These are phyloP conservation scores for Pachysandra terminalis DNA, from an alignment of 164 flowering plant genomes.

Conservation along the genomic window DNA sequence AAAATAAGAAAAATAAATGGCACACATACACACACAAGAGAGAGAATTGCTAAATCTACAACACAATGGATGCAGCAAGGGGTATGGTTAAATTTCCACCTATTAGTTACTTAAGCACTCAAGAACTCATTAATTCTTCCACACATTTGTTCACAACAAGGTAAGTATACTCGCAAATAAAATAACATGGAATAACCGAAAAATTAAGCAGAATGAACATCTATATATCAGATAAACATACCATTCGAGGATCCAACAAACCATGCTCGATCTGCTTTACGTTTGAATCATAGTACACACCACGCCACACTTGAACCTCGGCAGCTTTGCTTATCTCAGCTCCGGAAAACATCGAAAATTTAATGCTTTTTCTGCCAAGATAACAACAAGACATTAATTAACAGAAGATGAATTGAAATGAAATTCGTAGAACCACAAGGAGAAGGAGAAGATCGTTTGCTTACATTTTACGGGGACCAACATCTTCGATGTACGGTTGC, in stretches of 20 bases:
- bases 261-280: slow-evolving; percentile 47
- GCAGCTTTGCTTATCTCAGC: slow-evolving; percentile 52
- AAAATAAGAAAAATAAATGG: no score
- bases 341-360: slow-evolving; percentile 51
- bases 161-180: background rate
- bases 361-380: slow-evolving; percentile 50
- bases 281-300: slow-evolving; percentile 33
- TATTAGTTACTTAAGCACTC: no score
- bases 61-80: no score
- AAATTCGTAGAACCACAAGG: background rate
- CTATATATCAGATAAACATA: no score
- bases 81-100: no score
- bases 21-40: no score
- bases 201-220: no score
- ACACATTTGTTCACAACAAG: no score
- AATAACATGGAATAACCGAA: no score
- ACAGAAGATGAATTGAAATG: background rate
- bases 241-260: slow-evolving; percentile 73
- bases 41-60: no score
- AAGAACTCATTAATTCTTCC: no score
- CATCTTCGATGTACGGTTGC: slow-evolving; percentile 71
- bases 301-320: slow-evolving; percentile 48
- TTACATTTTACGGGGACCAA: slow-evolving; percentile 67
- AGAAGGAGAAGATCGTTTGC: background rate
- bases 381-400: background rate